A percentile compares a stretch with the other conserved stretches of the same genome.
phyloP scores from a whole-genome alignment of 2,329 filamentous ascomycete species.

The Penicillium sp. region DNA sequence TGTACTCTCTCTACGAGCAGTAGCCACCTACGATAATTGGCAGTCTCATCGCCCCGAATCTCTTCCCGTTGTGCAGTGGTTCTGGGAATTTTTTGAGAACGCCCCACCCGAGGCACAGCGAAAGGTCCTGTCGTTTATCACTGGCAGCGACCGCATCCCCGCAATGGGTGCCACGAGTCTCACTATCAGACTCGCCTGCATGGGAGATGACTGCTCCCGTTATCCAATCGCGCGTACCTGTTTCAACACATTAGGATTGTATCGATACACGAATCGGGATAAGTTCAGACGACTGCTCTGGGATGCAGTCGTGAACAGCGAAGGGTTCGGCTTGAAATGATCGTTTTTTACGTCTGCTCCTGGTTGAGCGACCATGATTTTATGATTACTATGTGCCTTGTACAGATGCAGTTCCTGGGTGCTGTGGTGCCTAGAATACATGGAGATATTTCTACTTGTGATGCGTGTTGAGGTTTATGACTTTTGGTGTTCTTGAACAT shows the following conservation, averaged over 20 bases:
- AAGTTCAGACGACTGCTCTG: slow-evolving; percentile 75
- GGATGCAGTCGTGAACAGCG: slow-evolving; percentile 85
- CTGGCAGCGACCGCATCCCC: slow-evolving; percentile 86
- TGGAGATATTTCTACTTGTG: neutral
- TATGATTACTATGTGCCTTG: slow-evolving; percentile 9
- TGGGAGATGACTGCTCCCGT: slow-evolving; percentile 73
- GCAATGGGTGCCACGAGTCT: slow-evolving; percentile 83
- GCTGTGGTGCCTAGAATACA: slow-evolving; percentile 1
- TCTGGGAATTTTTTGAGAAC: slow-evolving; percentile 79
- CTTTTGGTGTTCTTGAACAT: neutral
- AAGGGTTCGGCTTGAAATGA: slow-evolving; percentile 83
- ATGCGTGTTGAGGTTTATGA: neutral
- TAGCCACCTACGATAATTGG: slow-evolving; percentile 86
- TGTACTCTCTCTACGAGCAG: slow-evolving; percentile 72
- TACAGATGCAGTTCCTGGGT: slow-evolving; percentile 13
- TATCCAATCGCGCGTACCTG: slow-evolving; percentile 89
- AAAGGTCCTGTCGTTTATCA: slow-evolving; percentile 82
- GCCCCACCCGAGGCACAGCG: slow-evolving; percentile 72
- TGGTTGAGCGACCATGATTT: slow-evolving; percentile 4
- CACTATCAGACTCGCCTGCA: slow-evolving; percentile 73
- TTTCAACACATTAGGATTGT: slow-evolving; percentile 83
- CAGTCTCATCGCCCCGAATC: slow-evolving; percentile 55
- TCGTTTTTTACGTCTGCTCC: neutral
- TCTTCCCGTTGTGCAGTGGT: slow-evolving; percentile 78
- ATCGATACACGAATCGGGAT: slow-evolving; percentile 69